These are phyloP conservation scores for Withania somnifera DNA, from an alignment of 305 asterid genomes.

Conservation along the genomic window DNA sequence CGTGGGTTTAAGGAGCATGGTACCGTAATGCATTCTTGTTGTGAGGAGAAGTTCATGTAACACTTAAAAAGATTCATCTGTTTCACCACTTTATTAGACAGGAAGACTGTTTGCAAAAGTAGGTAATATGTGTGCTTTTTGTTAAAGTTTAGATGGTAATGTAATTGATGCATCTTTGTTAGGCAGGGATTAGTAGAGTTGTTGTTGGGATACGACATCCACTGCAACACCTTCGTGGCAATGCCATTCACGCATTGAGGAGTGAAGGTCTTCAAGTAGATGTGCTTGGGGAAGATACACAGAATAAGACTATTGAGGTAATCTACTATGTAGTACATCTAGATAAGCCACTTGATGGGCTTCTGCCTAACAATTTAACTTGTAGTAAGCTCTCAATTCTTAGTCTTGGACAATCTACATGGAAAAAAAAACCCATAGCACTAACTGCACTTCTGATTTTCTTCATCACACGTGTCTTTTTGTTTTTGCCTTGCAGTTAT, in stretches of 20 bases:
- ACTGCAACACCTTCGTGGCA: conserved; percentile 75
- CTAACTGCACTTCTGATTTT: neutral
- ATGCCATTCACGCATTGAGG: conserved; percentile 70
- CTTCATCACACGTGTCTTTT: neutral
- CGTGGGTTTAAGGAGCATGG: neutral
- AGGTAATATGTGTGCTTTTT: neutral
- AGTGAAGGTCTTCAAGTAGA: conserved; percentile 75
- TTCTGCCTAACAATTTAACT: neutral
- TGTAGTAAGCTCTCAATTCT: neutral
- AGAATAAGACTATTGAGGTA: conserved; percentile 69
- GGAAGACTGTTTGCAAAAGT: neutral
- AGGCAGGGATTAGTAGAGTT: conserved; percentile 89
- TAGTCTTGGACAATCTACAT: neutral
- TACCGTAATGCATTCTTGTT: neutral
- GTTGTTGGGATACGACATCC: conserved; percentile 96
- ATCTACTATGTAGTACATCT: neutral
- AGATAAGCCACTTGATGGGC: neutral
- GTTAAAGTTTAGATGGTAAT: conserved; percentile 4
- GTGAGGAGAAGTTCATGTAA: neutral
- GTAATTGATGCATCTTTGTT: conserved; percentile 19
- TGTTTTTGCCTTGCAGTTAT: neutral
- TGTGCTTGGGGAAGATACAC: conserved; percentile 82
- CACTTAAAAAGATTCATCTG: neutral
- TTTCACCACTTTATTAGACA: neutral
- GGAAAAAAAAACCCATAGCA: neutral